Evolutionary conservation across 139 green algal genomes (phyloP), one percentile per base, ranked within the genome.

Genomic region (Zygnema circumcarinatum): DNA sequence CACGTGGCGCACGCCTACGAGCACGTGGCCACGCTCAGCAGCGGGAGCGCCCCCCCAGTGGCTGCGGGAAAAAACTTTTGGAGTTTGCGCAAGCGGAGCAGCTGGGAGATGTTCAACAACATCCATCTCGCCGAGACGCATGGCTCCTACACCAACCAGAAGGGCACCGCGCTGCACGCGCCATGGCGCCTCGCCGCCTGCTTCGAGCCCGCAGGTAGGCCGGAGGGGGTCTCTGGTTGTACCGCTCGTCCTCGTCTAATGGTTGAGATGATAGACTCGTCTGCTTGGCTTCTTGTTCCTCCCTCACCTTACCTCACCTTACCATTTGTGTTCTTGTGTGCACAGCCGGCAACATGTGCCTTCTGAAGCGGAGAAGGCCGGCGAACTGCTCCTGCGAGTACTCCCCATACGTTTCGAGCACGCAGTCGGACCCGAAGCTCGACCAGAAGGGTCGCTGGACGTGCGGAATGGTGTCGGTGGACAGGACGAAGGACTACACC

Each of bases 91-190:
- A 87, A 87, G 81, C 35, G 75, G 21, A 87, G 67, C 67, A 83
- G 67, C 33, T 87, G 67, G 67, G 81, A 87, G 67, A 41, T 87
- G 11, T 87, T 83, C 33, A 47, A 72, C 16, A 87, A 87, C 33
- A 87, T 87, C 25, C 81, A 87, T 74, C 35, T 87, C 47, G 67
- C 81, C n/a, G 38, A 83, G 56, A 62, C 62, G 1, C 67, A 87
- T 35, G 81, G 81, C 20, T 47, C 36, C 67, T 87, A 87, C 81
- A 54, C 32, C 81, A 87, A 87, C 67, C 81, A 87, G 81, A 87
- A 82, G 81, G 81, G 81, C 32, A 87, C 81, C 16, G 56, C 56
- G 56, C 38, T 87, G 32, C 81, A 87, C 35, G 56, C 68, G 81
- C 81, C 81, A 2, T 87, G 56, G 56, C 32, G 74, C 20, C 67